Evolutionary conservation across 805 yeast species (phyloP), one percentile per base, ranked within the genome.

Genomic region (Wickerhamomyces bovis): DNA sequence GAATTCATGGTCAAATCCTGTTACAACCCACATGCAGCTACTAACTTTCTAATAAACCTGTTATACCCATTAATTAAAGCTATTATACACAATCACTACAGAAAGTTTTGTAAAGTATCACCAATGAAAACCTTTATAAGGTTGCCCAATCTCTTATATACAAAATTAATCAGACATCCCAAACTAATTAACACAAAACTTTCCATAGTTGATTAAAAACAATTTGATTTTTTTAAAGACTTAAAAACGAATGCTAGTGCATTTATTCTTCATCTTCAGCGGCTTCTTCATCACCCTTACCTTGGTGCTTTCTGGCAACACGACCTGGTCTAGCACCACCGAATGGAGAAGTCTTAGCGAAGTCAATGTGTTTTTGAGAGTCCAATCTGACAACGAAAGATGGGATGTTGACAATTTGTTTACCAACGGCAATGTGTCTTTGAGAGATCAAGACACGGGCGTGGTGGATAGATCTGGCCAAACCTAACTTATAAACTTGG

Each of bases 301-400:
- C 75, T 69, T 75, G 81, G 63, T 64, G 64, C 71, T 77, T 64
- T 77, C 98, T 89, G 85, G 94, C 95, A 70, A 89, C 96, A 84
- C 99, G 94, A 75, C 99, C 99, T 65, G 99, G 95, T 82, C 99
- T 92, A 67, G 97, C 99, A 80, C 99, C 99, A 76, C 99, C 99
- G 90, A 88, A 92, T 76, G 99, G 99, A 63, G 99, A 94, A 75
- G 88, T 89, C 73, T 94, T 85, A 68, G 99, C 95, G 69, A 92
- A 94, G 84, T 94, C 98, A 78, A 94, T 89, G 89, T 94, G 98
- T 87, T 94, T 94, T 80, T 94, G 99, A 63, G 99, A 90, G 81
- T 94, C 99, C 73, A 94, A 86, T 83, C 99, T 95, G 60, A 94
- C 99, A 85, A 90, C 86, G 92, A 94, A 94, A 61, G 98, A 92